Evolutionary conservation across 116 monocot genomes (phyloP).

Genomic region (Thalassia testudinum): DNA sequence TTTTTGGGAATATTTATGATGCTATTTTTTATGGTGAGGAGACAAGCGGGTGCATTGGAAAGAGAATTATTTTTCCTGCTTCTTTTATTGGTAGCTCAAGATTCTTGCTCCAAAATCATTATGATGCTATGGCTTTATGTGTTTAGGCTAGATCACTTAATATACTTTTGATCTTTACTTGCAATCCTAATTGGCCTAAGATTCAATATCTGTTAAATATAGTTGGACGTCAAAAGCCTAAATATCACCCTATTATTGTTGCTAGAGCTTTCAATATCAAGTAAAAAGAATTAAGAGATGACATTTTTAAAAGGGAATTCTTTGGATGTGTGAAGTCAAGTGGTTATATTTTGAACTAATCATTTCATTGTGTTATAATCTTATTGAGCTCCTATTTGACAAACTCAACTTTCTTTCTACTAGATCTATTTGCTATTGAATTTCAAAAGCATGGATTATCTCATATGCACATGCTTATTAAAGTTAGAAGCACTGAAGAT

Average conservation of each 20-base stretch:
- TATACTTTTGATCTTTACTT: conserved; percentile 14
- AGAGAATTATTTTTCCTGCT: no score
- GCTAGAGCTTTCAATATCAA: conserved; percentile 4
- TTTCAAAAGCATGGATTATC: background rate
- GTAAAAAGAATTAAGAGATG: background rate
- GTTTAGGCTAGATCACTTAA: conserved; percentile 1
- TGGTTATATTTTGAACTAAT: background rate
- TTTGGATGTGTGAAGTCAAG: background rate
- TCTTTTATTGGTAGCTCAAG: no score
- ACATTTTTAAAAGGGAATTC: background rate
- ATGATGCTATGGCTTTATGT: conserved; percentile 18
- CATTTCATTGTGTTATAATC: background rate
- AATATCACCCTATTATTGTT: conserved; percentile 1
- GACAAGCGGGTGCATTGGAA: no score
- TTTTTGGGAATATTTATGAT: no score
- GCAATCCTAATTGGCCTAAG: conserved; percentile 6
- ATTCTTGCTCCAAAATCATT: no score
- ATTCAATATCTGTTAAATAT: background rate
- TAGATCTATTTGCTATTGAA: background rate
- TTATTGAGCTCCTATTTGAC: background rate
- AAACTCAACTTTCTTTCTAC: background rate
- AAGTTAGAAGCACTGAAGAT: background rate
- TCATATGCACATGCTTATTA: background rate
- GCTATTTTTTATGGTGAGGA: no score
- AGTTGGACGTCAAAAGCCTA: background rate